Conservation (phyloP, 2,329 filamentous ascomycete genomes). For the Colletotrichum coccodes region DNA sequence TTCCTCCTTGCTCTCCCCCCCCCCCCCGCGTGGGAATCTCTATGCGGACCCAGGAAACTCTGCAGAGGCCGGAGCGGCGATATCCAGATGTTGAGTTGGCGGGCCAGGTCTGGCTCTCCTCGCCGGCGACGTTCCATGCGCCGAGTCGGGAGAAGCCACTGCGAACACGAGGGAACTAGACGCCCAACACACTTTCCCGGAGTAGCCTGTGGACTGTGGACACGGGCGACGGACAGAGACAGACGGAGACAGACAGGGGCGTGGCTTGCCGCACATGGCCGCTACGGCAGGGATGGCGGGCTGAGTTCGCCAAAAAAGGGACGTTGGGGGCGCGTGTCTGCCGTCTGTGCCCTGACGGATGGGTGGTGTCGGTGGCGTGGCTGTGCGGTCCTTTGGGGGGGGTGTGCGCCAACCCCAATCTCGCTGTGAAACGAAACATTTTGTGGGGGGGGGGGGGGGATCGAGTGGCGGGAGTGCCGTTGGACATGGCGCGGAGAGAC, state of each 20-base stretch:
- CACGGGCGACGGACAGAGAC: background rate
- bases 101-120: constrained; percentile 7
- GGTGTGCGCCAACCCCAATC: constrained; percentile 2
- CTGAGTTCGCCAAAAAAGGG: constrained; percentile 15
- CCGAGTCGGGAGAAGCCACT: background rate
- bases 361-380: background rate
- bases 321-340: constrained; percentile 18
- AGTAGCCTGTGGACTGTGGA: background rate
- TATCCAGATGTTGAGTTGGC: background rate
- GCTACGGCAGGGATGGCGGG: constrained; percentile 16
- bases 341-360: background rate
- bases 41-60: constrained; percentile 5
- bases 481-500: background rate
- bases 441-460: constrained; percentile 1
- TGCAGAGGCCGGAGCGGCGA: background rate
- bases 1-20: too few species aligned
- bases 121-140: background rate
- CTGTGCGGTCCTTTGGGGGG: background rate
- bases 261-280: constrained; percentile 23
- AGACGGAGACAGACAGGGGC: background rate
- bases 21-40: too few species aligned
- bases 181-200: background rate
- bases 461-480: background rate
- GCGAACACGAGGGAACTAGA: background rate
- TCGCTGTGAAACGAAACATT: constrained; percentile 28